phyloP scores from a whole-genome alignment of 2,329 filamentous ascomycete species.

The Karstenula rhodostoma region DNA sequence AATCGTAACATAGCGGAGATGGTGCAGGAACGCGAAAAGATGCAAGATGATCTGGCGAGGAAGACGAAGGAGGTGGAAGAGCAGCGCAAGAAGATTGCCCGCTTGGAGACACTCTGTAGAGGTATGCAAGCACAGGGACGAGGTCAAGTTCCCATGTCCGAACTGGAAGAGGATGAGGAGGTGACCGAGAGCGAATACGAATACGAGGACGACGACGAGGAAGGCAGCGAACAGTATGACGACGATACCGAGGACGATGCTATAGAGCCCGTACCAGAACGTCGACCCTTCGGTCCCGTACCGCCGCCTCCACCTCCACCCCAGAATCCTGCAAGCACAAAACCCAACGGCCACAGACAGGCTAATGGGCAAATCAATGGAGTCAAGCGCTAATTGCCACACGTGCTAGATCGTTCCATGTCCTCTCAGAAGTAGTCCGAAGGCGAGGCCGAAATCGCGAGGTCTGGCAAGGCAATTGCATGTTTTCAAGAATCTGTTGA shows the following conservation, averaged over 20 bases:
- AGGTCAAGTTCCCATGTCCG: constrained; percentile 66
- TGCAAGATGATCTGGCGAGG: constrained; percentile 75
- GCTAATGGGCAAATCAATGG: constrained; percentile 50
- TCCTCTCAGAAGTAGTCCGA: not conserved
- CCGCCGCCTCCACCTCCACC: constrained; percentile 49
- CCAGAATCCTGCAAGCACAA: constrained; percentile 40
- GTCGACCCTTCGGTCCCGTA: constrained; percentile 47
- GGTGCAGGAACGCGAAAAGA: constrained; percentile 88
- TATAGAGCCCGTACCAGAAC: constrained; percentile 41
- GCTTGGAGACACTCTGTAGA: constrained; percentile 92
- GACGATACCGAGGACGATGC: constrained; percentile 66
- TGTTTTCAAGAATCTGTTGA: not conserved
- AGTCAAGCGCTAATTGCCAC: constrained; percentile 44
- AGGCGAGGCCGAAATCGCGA: not conserved
- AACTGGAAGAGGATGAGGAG: constrained; percentile 66
- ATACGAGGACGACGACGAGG: constrained; percentile 51
- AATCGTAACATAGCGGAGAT: constrained; percentile 96
- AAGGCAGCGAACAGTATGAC: constrained; percentile 62
- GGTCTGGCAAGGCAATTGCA: not conserved
- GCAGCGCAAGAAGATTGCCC: constrained; percentile 84
- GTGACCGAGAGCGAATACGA: constrained; percentile 54
- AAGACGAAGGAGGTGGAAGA: constrained; percentile 79
- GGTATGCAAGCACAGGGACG: constrained; percentile 96
- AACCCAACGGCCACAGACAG: constrained; percentile 49
- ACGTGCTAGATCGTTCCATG: constrained; percentile 5